Evolutionary conservation across 257 asterid genomes (phyloP).

Genomic region (Paulownia fortunei): DNA sequence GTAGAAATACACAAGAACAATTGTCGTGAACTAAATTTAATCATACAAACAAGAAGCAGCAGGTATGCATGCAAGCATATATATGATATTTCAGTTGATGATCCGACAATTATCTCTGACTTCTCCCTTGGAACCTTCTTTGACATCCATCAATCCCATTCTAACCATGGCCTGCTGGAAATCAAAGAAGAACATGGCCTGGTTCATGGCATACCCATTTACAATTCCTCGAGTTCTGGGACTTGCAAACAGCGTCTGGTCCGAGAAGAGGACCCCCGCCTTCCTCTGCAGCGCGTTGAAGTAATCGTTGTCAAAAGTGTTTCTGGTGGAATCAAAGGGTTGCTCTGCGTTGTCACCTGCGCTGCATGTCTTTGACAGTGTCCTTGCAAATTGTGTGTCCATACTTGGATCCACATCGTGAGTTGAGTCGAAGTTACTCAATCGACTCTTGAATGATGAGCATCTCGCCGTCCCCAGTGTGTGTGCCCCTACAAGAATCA

Average conservation of each 20-base stretch:
- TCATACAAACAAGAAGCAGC: background rate
- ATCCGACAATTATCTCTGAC: slow-evolving; percentile 62
- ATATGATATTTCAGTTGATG: slow-evolving; percentile 37
- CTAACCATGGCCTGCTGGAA: slow-evolving; percentile 82
- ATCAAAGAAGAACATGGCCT: slow-evolving; percentile 81
- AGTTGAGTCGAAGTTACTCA: slow-evolving; percentile 69
- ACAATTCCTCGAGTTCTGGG: slow-evolving; percentile 66
- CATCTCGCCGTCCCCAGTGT: slow-evolving; percentile 90
- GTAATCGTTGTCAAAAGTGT: slow-evolving; percentile 66
- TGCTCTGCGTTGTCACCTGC: slow-evolving; percentile 79
- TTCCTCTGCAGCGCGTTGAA: slow-evolving; percentile 62
- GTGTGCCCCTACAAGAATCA: slow-evolving; percentile 67
- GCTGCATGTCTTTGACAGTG: slow-evolving; percentile 64
- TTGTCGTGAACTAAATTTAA: background rate
- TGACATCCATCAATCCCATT: slow-evolving; percentile 78
- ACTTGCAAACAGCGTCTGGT: slow-evolving; percentile 69
- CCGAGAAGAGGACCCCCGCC: slow-evolving; percentile 77
- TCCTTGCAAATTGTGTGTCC: slow-evolving; percentile 63
- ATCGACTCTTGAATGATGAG: slow-evolving; percentile 79
- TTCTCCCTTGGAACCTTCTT: slow-evolving; percentile 74
- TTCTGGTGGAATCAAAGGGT: slow-evolving; percentile 63
- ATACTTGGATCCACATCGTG: slow-evolving; percentile 70
- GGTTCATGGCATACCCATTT: slow-evolving; percentile 65
- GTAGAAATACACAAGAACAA: background rate
- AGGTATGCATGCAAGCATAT: background rate